These are phyloP conservation scores for Penicillium riverlandense DNA, from an alignment of 495 filamentous ascomycete genomes.

Conservation along the genomic window DNA sequence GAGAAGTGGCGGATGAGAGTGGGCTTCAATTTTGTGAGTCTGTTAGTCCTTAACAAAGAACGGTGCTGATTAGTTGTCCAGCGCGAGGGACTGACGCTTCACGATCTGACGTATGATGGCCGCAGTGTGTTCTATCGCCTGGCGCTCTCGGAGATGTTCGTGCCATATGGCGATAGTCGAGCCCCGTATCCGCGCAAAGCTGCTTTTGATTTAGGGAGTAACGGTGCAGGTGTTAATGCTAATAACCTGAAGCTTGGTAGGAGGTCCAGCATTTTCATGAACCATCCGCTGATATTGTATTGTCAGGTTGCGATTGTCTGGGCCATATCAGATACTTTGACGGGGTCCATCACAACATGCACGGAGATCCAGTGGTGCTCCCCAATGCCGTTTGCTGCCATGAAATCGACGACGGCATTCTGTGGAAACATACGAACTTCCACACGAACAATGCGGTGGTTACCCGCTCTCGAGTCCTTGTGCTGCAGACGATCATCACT, in stretches of 20 bases:
- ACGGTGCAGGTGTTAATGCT: slow-evolving; percentile 56
- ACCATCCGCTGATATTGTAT: too few species aligned
- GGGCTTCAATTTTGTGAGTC: slow-evolving; percentile 43
- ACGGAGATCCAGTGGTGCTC: slow-evolving; percentile 43
- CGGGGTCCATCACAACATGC: slow-evolving; percentile 42
- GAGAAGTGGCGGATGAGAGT: slow-evolving; percentile 63
- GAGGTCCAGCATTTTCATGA: slow-evolving; percentile 49
- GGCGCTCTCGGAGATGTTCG: slow-evolving; percentile 69
- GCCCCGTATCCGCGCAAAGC: slow-evolving; percentile 57
- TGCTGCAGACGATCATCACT: slow-evolving; percentile 70
- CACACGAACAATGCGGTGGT: slow-evolving; percentile 53
- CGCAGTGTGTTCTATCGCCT: slow-evolving; percentile 63
- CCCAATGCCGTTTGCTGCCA: slow-evolving; percentile 58
- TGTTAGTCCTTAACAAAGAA: too few species aligned
- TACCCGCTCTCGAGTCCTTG: slow-evolving; percentile 46
- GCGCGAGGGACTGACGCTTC: slow-evolving; percentile 54
- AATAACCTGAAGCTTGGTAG: slow-evolving; percentile 55
- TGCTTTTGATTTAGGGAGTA: slow-evolving; percentile 70
- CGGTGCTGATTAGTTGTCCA: neutral
- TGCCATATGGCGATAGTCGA: slow-evolving; percentile 60
- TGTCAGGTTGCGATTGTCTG: too few species aligned
- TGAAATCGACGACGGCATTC: slow-evolving; percentile 60
- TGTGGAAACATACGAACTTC: slow-evolving; percentile 66
- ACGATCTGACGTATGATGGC: slow-evolving; percentile 61
- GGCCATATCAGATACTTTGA: slow-evolving; percentile 53